Conservation (phyloP, 75 land plant species). For the Cryptomeria japonica region DNA sequence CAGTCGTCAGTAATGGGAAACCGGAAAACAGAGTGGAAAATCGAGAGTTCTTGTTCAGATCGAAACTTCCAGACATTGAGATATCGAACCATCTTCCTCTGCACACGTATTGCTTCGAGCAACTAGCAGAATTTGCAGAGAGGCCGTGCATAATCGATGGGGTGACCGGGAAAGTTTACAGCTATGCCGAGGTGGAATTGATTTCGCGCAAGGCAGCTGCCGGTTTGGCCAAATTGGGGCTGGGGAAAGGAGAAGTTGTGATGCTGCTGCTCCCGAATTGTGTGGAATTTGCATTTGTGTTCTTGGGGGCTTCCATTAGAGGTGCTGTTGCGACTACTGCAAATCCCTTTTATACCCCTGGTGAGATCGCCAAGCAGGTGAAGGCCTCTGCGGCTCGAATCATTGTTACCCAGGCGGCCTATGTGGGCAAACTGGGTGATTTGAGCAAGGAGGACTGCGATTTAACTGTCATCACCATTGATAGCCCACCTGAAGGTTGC, state of each 20-base stretch:
- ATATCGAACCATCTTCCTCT: conserved; percentile 67
- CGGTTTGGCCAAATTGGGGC: conserved; percentile 44
- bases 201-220: conserved; percentile 41
- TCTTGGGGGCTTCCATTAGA: conserved; percentile 51
- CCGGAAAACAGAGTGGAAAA: neutral
- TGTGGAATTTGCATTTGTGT: conserved; percentile 56
- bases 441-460: conserved; percentile 19
- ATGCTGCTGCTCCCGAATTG: conserved; percentile 76
- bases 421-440: conserved; percentile 47
- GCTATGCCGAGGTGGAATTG: conserved; percentile 52
- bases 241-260: conserved; percentile 59
- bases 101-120: conserved; percentile 64
- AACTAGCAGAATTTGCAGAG: conserved; percentile 19
- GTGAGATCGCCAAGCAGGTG: conserved; percentile 67
- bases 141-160: conserved; percentile 65
- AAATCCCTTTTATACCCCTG: conserved; percentile 72
- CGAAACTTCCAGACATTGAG: conserved; percentile 72
- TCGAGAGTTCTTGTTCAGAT: conserved; percentile 46
- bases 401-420: conserved; percentile 46
- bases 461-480: conserved; percentile 28
- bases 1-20: neutral
- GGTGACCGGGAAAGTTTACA: conserved; percentile 30
- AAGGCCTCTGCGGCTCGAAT: conserved; percentile 35
- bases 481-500: conserved; percentile 26
- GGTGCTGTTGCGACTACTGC: conserved; percentile 72